phyloP scores from a whole-genome alignment of 2,329 filamentous ascomycete species.

The Sclerotinia borealis region DNA sequence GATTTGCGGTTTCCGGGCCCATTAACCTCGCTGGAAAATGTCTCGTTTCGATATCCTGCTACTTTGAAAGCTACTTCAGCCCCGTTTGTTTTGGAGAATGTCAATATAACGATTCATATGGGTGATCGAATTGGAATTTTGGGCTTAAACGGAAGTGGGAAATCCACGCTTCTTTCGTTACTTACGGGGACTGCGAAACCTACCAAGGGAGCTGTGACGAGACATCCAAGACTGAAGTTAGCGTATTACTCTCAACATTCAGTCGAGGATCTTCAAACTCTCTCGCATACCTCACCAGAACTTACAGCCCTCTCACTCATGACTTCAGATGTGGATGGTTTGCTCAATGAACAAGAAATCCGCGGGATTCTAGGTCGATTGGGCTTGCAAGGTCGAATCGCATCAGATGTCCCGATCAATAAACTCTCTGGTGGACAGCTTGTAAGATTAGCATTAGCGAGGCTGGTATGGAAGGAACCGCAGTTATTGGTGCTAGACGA shows the following conservation, averaged over 20 bases:
- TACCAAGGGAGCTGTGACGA: conserved; percentile 54
- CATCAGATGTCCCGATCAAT: conserved; percentile 66
- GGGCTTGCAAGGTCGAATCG: conserved; percentile 63
- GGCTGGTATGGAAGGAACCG: conserved; percentile 96
- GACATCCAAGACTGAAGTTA: conserved; percentile 62
- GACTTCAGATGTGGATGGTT: conserved; percentile 45
- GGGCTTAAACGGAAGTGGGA: conserved; percentile 76
- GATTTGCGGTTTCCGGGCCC: conserved; percentile 71
- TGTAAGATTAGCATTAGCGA: conserved; percentile 79
- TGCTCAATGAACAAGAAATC: conserved; percentile 59
- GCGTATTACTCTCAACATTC: conserved; percentile 79
- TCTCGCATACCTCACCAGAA: conserved; percentile 41
- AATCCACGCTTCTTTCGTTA: conserved; percentile 70
- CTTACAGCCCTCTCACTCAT: conserved; percentile 63
- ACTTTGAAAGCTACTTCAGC: conserved; percentile 20
- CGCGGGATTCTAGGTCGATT: conserved; percentile 62
- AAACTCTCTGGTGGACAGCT: conserved; percentile 76
- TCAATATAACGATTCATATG: conserved; percentile 63
- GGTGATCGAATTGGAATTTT: conserved; percentile 70
- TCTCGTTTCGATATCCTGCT: conserved; percentile 56
- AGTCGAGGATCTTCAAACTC: conserved; percentile 59
- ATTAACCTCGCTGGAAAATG: conserved; percentile 64
- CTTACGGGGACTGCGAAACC: conserved; percentile 56
- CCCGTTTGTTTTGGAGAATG: conserved; percentile 49
- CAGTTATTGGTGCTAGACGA: conserved; percentile 95